Percentiles rank a stretch among this genome's conserved stretches.
Evolutionary conservation across 768 basidiomycete genomes (phyloP).

Genomic region (Leccinum arenicola): DNA sequence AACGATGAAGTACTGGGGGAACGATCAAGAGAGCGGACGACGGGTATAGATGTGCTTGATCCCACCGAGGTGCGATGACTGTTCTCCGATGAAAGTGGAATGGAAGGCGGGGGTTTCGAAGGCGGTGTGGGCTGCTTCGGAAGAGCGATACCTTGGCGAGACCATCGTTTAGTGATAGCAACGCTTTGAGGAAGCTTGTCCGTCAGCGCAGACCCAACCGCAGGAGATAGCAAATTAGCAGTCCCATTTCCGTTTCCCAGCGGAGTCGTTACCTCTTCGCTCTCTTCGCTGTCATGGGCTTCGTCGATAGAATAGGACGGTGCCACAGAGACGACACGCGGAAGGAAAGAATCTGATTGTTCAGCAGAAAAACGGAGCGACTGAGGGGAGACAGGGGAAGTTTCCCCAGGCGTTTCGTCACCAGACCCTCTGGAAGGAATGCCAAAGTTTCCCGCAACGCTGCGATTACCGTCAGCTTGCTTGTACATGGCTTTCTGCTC

Average conservation of each 20-base stretch:
- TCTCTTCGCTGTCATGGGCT: not conserved
- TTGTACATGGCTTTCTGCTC: conserved; percentile 23
- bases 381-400: conserved; percentile 7
- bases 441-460: conserved; percentile 31
- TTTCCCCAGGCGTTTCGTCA: conserved; percentile 9
- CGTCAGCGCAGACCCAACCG: conserved; percentile 17
- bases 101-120: conserved; percentile 54
- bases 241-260: conserved; percentile 1
- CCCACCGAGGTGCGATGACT: conserved; percentile 24
- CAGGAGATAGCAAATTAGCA: not conserved
- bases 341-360: conserved; percentile 4
- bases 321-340: not conserved
- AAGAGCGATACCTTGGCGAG: conserved; percentile 44
- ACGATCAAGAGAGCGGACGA: conserved; percentile 32
- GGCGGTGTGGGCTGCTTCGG: conserved; percentile 59
- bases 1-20: conserved; percentile 40
- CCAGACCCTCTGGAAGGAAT: conserved; percentile 15
- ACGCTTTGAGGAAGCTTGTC: conserved; percentile 24
- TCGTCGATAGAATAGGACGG: conserved; percentile 2
- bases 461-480: conserved; percentile 26
- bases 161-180: conserved; percentile 48
- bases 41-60: conserved; percentile 26
- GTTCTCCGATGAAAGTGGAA: conserved; percentile 31
- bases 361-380: conserved; percentile 5
- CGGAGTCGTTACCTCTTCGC: not conserved